phyloP scores from a whole-genome alignment of 148 eudicot species.

The Chenopodium album region DNA sequence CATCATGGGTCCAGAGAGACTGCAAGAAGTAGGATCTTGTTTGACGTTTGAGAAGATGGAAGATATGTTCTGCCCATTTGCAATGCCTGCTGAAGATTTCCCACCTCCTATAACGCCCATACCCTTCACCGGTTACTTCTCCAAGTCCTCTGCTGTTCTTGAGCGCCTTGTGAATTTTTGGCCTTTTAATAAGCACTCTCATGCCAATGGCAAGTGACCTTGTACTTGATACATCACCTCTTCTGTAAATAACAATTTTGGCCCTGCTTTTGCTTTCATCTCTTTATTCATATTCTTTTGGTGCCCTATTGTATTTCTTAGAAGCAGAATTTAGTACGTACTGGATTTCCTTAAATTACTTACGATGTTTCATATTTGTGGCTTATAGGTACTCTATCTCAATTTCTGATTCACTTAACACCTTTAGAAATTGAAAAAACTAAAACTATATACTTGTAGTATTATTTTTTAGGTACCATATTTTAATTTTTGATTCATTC shows the following conservation, averaged over 20 bases:
- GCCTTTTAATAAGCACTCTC: slow-evolving; percentile 77
- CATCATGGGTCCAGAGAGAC: slow-evolving; percentile 95
- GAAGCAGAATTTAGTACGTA: neutral
- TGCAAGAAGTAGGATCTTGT: slow-evolving; percentile 82
- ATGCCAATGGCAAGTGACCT: slow-evolving; percentile 48
- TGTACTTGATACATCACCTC: neutral
- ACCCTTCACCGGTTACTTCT: slow-evolving; percentile 89
- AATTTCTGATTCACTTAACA: too few species aligned
- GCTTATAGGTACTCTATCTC: too few species aligned
- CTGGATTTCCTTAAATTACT: too few species aligned
- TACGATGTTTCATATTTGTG: too few species aligned
- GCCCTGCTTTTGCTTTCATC: slow-evolving; percentile 6
- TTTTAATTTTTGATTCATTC: too few species aligned
- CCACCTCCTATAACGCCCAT: slow-evolving; percentile 78
- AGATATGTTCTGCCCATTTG: slow-evolving; percentile 77
- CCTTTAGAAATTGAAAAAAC: too few species aligned
- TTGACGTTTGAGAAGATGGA: slow-evolving; percentile 83
- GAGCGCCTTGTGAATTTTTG: slow-evolving; percentile 89
- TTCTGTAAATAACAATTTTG: slow-evolving; percentile 29
- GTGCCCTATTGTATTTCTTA: neutral
- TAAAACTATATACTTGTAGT: too few species aligned
- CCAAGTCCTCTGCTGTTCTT: slow-evolving; percentile 85
- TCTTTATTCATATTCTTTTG: neutral
- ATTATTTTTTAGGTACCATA: too few species aligned
- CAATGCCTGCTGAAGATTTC: slow-evolving; percentile 99